Percentiles rank a stretch among this genome's conserved stretches.
phyloP scores from a whole-genome alignment of 208 protist genomes.

The Leptomonas pyrrhocoris region DNA sequence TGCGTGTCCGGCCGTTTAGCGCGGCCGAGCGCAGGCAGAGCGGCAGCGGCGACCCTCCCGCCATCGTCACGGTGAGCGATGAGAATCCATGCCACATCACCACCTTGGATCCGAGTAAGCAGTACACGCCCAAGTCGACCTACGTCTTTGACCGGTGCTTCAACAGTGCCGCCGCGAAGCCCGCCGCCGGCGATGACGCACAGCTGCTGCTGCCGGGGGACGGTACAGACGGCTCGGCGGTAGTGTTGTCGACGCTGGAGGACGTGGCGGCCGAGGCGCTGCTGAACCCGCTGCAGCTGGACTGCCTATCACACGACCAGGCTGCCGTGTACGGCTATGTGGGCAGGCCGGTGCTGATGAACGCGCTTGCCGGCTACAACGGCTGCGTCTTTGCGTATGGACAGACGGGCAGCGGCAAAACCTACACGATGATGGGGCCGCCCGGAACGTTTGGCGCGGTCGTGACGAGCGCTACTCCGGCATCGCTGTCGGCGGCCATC shows the following conservation, averaged over 20 bases:
- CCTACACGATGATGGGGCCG: slow-evolving; percentile 93
- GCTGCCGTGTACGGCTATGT: slow-evolving; percentile 64
- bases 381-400: slow-evolving; percentile 92
- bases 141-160: slow-evolving; percentile 83
- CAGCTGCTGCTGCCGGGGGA: slow-evolving; percentile 7
- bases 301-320: slow-evolving; percentile 43
- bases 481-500: no score
- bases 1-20: slow-evolving; percentile 78
- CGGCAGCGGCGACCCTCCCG: not conserved
- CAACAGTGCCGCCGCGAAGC: slow-evolving; percentile 17
- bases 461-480: not conserved
- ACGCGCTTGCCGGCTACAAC: slow-evolving; percentile 86
- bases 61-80: slow-evolving; percentile 60
- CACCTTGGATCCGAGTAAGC: slow-evolving; percentile 48
- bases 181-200: slow-evolving; percentile 10
- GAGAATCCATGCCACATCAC: slow-evolving; percentile 75
- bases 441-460: slow-evolving; percentile 18
- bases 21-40: slow-evolving; percentile 35
- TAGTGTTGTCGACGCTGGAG: slow-evolving; percentile 16
- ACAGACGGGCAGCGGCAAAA: no score
- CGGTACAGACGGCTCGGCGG: not conserved
- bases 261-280: not conserved
- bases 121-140: slow-evolving; percentile 48
- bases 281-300: slow-evolving; percentile 23
- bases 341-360: slow-evolving; percentile 66